A percentile compares a stretch with the other conserved stretches of the same genome.
These are phyloP conservation scores for Cladosporium sp. DNA, from an alignment of 2,329 filamentous ascomycete species.

Conservation along the genomic window DNA sequence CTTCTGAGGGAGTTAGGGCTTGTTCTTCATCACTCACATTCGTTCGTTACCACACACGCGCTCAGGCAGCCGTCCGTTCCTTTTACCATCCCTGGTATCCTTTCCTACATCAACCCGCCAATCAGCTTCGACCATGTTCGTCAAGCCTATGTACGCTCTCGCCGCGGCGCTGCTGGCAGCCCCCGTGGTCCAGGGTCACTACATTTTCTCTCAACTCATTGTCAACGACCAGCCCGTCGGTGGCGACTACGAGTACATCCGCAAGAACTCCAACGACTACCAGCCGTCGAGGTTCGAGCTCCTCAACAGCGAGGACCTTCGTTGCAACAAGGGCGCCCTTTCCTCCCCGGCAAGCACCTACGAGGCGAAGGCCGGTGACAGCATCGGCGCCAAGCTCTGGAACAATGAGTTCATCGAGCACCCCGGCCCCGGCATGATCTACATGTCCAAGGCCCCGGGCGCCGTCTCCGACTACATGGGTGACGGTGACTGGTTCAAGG, in stretches of 20 bases:
- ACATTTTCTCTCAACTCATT: slow-evolving; percentile 19
- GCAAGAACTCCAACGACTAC: slow-evolving; percentile 17
- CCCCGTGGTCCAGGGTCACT: slow-evolving; percentile 12
- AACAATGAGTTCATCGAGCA: slow-evolving; percentile 18
- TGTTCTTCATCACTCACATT: slow-evolving; percentile 3
- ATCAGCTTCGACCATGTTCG: slow-evolving; percentile 2
- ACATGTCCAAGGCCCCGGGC: slow-evolving; percentile 17
- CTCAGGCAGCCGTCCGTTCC: slow-evolving; percentile 4
- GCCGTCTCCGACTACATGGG: slow-evolving; percentile 15
- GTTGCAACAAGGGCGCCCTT: slow-evolving; percentile 15
- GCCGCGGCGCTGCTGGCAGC: slow-evolving; percentile 13
- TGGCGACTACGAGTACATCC: slow-evolving; percentile 18
- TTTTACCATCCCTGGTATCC: background rate
- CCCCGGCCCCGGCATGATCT: slow-evolving; percentile 16
- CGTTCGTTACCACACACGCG: slow-evolving; percentile 1
- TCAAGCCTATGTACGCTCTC: slow-evolving; percentile 8
- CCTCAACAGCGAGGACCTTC: slow-evolving; percentile 8
- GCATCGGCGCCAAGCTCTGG: slow-evolving; percentile 15
- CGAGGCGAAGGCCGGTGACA: slow-evolving; percentile 17
- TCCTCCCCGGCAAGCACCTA: slow-evolving; percentile 12
- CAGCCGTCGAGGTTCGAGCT: slow-evolving; percentile 15
- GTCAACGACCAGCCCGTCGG: slow-evolving; percentile 15
- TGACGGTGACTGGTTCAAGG: slow-evolving; percentile 19
- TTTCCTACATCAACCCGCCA: background rate
- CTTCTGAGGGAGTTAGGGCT: background rate